phyloP scores from a whole-genome alignment of 2,329 filamentous ascomycete species.

The Diplodia sapinea region DNA sequence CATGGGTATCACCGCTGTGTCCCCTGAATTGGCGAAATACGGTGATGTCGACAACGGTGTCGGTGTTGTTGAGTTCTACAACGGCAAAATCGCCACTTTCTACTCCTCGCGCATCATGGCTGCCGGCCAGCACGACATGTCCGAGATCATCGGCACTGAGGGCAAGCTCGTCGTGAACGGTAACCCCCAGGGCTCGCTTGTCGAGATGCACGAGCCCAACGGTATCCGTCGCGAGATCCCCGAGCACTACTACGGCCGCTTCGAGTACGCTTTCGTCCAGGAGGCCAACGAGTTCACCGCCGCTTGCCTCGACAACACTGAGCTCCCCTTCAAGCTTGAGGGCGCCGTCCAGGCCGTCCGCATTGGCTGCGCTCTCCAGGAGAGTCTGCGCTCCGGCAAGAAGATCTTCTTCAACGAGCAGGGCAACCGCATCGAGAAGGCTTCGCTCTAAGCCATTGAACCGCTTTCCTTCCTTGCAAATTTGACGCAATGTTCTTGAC shows the following conservation, averaged over 20 bases:
- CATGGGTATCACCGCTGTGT: constrained; percentile 64
- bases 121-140: constrained; percentile 69
- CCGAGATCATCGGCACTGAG: constrained; percentile 70
- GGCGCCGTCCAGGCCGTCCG: constrained; percentile 65
- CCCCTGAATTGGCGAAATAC: constrained; percentile 63
- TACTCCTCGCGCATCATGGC: constrained; percentile 71
- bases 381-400: constrained; percentile 51
- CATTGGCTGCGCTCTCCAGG: constrained; percentile 62
- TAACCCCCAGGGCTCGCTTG: constrained; percentile 61
- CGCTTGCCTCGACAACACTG: constrained; percentile 61
- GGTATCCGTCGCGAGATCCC: constrained; percentile 67
- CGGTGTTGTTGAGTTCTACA: constrained; percentile 69
- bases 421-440: constrained; percentile 52
- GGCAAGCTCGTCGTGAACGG: constrained; percentile 68
- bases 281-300: constrained; percentile 69
- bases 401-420: constrained; percentile 62
- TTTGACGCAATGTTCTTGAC: neutral
- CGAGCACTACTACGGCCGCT: constrained; percentile 66
- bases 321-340: constrained; percentile 61
- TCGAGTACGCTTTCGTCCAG: constrained; percentile 66
- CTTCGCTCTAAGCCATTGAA: constrained; percentile 43
- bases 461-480: neutral
- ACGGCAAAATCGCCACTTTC: constrained; percentile 68
- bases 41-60: constrained; percentile 68
- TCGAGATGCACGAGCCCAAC: constrained; percentile 60